A percentile compares a stretch with the other conserved stretches of the same genome.
phyloP scores from a whole-genome alignment of 2,329 filamentous ascomycete species.

The Xylaria multiplex region DNA sequence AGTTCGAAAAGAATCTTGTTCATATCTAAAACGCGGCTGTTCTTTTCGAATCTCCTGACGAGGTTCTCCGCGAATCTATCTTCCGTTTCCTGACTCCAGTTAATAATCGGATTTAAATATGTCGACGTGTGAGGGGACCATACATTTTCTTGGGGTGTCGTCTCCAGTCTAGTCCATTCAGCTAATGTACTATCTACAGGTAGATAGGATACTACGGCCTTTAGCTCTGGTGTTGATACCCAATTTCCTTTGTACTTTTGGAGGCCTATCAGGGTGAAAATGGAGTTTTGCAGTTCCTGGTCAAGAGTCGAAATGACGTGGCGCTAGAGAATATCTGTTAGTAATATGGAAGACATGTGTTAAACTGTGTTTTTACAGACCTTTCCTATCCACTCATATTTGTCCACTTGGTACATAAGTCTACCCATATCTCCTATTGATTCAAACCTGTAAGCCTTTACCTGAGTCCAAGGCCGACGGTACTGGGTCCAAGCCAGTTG shows the following conservation, averaged over 20 bases:
- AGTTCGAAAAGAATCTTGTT: conserved; percentile 4
- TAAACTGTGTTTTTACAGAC: not conserved
- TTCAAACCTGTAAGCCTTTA: too few relatives aligned
- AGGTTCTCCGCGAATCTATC: conserved; percentile 8
- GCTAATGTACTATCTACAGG: conserved; percentile 11
- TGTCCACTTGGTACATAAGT: not conserved
- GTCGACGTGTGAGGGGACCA: not conserved
- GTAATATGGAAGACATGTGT: not conserved
- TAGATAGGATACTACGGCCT: conserved; percentile 17
- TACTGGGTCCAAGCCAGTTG: too few relatives aligned
- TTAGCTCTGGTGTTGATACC: conserved; percentile 14
- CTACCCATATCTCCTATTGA: too few relatives aligned
- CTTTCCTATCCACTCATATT: not conserved
- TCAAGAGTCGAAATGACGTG: not conserved
- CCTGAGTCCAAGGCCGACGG: too few relatives aligned
- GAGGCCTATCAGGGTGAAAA: conserved; percentile 14
- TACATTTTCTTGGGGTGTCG: conserved; percentile 12
- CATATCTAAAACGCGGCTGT: not conserved
- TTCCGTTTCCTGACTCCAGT: conserved; percentile 1
- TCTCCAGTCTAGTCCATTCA: not conserved
- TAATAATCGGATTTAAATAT: not conserved
- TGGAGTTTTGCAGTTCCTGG: not conserved
- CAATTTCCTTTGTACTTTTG: conserved; percentile 3
- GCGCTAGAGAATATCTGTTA: conserved; percentile 1
- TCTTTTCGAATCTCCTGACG: not conserved